Evolutionary conservation across 306 rosid genomes (phyloP).

Genomic region (Trifolium fragiferum): DNA sequence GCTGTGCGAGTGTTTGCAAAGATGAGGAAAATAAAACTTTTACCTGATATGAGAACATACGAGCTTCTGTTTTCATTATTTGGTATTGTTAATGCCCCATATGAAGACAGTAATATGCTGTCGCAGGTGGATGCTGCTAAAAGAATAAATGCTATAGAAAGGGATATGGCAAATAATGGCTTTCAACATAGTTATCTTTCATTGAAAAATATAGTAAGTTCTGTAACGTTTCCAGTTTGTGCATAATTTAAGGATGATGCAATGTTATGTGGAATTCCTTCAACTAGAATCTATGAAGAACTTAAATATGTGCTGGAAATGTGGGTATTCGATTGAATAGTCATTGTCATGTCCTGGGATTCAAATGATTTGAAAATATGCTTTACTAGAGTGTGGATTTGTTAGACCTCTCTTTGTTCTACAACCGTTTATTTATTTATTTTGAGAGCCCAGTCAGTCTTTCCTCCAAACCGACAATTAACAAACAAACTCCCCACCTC

Average conservation of each 20-base stretch:
- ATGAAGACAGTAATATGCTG: conserved; percentile 63
- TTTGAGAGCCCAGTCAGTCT: not conserved
- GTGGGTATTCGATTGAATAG: conserved; percentile 5
- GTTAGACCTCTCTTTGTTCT: not conserved
- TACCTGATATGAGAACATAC: conserved; percentile 74
- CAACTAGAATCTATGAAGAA: conserved; percentile 8
- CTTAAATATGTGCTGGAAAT: conserved; percentile 21
- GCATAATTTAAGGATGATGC: conserved; percentile 33
- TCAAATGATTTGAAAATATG: too few relatives aligned
- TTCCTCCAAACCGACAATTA: not conserved
- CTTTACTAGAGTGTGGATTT: not conserved
- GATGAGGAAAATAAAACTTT: conserved; percentile 64
- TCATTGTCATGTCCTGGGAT: too few relatives aligned
- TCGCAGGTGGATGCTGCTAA: conserved; percentile 66
- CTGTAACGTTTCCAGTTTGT: conserved; percentile 35
- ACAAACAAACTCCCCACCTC: not conserved
- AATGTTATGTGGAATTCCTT: conserved; percentile 30
- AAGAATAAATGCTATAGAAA: conserved; percentile 77
- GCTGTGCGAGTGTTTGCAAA: conserved; percentile 72
- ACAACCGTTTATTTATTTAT: not conserved
- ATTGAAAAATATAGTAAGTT: conserved; percentile 69
- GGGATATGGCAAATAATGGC: conserved; percentile 69
- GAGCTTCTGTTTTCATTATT: conserved; percentile 79
- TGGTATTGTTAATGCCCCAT: conserved; percentile 77
- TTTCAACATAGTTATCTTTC: conserved; percentile 73